phyloP scores from a whole-genome alignment of 345 rosid species.

The Noccaea bulbosa region DNA sequence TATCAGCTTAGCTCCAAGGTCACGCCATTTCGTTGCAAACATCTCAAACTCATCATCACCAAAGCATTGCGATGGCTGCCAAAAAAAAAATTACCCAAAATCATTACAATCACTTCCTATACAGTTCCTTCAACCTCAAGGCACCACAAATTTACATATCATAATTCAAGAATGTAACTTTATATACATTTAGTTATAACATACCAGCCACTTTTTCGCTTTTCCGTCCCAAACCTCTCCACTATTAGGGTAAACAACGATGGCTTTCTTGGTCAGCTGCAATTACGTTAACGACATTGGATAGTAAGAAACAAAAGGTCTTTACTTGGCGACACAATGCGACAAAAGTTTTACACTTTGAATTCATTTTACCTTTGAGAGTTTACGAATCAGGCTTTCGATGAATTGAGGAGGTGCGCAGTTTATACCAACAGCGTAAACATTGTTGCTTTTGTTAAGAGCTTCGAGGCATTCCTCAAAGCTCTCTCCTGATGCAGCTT shows the following conservation, averaged over 20 bases:
- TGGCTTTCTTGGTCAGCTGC: constrained; percentile 72
- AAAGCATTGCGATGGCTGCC: constrained; percentile 82
- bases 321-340: neutral
- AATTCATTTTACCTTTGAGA: constrained; percentile 54
- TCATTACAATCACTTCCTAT: neutral
- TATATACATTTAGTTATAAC: constrained; percentile 29
- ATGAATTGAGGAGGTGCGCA: constrained; percentile 87
- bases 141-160: neutral
- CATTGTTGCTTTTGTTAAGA: constrained; percentile 63
- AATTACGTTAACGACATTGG: neutral
- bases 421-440: constrained; percentile 77
- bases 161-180: neutral
- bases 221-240: constrained; percentile 93
- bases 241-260: constrained; percentile 87
- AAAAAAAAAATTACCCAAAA: constrained; percentile 12
- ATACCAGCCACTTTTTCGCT: constrained; percentile 90
- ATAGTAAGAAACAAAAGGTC: neutral
- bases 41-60: constrained; percentile 68
- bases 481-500: constrained; percentile 83
- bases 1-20: constrained; percentile 78
- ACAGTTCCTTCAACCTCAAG: neutral
- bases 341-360: neutral
- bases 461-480: constrained; percentile 69
- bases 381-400: constrained; percentile 58
- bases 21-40: constrained; percentile 70